phyloP scores from a whole-genome alignment of 148 eudicot genomes.

The Rhododendron molle region DNA sequence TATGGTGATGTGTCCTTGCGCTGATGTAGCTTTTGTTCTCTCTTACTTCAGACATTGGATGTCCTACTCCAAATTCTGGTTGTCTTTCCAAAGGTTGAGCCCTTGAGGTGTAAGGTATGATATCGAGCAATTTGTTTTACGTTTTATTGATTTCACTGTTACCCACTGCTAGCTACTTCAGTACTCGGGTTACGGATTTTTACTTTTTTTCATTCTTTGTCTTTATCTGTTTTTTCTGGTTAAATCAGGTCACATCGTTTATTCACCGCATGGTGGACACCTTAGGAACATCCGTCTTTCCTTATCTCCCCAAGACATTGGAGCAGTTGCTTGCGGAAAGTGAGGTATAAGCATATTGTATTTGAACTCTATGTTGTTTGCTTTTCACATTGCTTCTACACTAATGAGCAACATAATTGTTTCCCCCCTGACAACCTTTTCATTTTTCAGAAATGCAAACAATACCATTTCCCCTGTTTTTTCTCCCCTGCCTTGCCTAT shows the following conservation, averaged over 20 bases:
- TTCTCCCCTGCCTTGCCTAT: background rate
- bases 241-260: conserved; percentile 75
- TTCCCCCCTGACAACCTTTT: background rate
- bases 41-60: conserved; percentile 73
- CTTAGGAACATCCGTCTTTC: conserved; percentile 80
- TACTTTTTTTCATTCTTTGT: background rate
- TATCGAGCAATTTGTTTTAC: conserved; percentile 8
- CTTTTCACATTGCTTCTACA: background rate
- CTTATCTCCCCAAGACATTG: conserved; percentile 83
- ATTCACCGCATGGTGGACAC: conserved; percentile 96
- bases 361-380: background rate
- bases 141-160: background rate
- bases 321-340: conserved; percentile 81
- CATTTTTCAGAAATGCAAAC: background rate
- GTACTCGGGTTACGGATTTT: background rate
- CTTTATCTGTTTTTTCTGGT: background rate
- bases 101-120: conserved; percentile 81
- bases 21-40: conserved; percentile 11
- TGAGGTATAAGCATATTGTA: conserved; percentile 49
- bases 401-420: background rate
- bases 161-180: conserved; percentile 14
- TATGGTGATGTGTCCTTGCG: background rate
- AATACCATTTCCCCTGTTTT: background rate
- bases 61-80: conserved; percentile 76
- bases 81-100: conserved; percentile 74